Evolutionary conservation across 768 basidiomycete genomes (phyloP), one percentile per base, ranked within the genome.

Genomic region (Leccinum incarnatum): DNA sequence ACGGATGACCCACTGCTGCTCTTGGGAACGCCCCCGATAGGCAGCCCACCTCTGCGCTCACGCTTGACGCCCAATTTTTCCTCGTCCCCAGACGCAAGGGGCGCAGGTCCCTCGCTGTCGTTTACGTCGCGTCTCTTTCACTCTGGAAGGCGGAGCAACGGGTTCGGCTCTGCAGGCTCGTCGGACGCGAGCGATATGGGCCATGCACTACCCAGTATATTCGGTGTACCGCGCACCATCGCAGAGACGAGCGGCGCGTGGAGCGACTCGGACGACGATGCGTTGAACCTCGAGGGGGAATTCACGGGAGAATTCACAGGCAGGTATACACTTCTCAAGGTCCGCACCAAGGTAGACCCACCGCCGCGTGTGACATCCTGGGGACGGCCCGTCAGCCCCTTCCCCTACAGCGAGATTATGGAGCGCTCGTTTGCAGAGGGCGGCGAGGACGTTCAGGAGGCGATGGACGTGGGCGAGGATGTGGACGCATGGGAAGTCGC

Each of bases 1-100:
- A 83, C 83, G 1, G 90, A 92, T 37, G 90, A 92, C 64, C 90
- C 90, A 0, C 70, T 92, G 0, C 74, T 92, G 2, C 76, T 92
- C 29, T 79, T 78, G 48, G 83, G 65, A 3, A 55, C 79, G 3
- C 75, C 76, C 11, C 65, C 75, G n/a, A 67, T 73, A 47, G 25
- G 57, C 58, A 60, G 60, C 56, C 49, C 63, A 36, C 62, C 72
- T 11, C 37, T 67, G 8, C 61, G 74, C 50, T 62, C 76, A 19
- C 76, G 75, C n/a, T 67, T 74, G 17, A 79, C 77, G 0, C 74
- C 79, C 14, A 60, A 68, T 0, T 69, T 78, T 29, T 74, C 76
- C 7, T 74, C 74, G 21, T 71, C 74, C 4, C 64, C 69, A 0
- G 60, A 64, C 9, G 30, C 53, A 27, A 17, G 40, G n/a, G 54